Evolutionary conservation across 805 yeast genomes (phyloP).

Genomic region (Yamadazyma phyllophila): DNA sequence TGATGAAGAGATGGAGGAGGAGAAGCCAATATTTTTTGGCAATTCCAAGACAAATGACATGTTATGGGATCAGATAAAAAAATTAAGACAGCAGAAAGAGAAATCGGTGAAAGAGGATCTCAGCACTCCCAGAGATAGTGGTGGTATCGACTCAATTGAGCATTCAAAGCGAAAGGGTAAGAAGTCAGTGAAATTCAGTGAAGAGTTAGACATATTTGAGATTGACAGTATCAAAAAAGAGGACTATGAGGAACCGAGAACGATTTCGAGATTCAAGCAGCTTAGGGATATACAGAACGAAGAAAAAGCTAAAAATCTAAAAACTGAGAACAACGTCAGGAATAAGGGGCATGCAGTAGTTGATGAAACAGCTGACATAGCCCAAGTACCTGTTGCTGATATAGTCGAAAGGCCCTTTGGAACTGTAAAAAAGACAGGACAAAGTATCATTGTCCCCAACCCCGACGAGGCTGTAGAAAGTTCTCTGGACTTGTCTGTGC

Average conservation of each 20-base stretch:
- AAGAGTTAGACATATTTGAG: constrained; percentile 54
- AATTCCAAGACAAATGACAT: constrained; percentile 16
- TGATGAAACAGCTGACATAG: background rate
- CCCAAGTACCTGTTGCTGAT: constrained; percentile 4
- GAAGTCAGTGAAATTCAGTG: constrained; percentile 56
- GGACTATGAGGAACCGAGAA: constrained; percentile 26
- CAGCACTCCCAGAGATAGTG: background rate
- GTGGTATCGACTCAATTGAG: background rate
- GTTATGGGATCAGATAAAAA: constrained; percentile 42
- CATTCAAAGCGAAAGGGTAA: constrained; percentile 14
- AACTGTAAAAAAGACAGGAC: too few species aligned
- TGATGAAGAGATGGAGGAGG: constrained; percentile 12
- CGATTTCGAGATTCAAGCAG: constrained; percentile 19
- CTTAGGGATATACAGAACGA: constrained; percentile 4
- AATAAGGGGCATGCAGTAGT: background rate
- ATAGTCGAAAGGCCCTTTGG: constrained; percentile 6
- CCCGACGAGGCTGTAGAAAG: too few species aligned
- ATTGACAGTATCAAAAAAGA: constrained; percentile 56
- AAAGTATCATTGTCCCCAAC: too few species aligned
- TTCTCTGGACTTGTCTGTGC: too few species aligned
- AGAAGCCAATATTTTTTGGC: constrained; percentile 11
- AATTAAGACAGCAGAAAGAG: constrained; percentile 21
- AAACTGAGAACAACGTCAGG: background rate
- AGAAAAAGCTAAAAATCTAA: background rate
- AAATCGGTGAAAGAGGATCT: background rate